Conservation (phyloP, 768 basidiomycete species). For the Podaxis carcinomalis region DNA sequence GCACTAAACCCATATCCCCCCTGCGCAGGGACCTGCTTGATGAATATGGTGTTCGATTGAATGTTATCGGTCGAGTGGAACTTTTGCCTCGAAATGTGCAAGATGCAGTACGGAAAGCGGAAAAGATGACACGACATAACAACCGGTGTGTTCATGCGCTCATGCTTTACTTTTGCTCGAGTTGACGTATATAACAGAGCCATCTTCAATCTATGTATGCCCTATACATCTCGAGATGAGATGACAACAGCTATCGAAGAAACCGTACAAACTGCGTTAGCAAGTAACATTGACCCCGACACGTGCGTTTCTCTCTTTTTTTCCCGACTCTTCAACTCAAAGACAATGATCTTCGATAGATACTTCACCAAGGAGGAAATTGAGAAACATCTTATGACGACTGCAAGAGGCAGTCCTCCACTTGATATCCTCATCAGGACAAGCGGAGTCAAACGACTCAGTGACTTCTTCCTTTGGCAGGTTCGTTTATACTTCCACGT, state of each 20-base stretch:
- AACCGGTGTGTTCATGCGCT: conserved; percentile 42
- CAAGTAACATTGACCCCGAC: conserved; percentile 16
- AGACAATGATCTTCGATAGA: conserved; percentile 15
- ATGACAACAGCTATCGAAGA: conserved; percentile 75
- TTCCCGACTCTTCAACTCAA: neutral
- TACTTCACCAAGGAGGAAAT: conserved; percentile 64
- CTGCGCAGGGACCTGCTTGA: conserved; percentile 68
- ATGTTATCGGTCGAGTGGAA: conserved; percentile 70
- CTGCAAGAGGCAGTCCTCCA: conserved; percentile 63
- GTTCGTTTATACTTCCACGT: conserved; percentile 34
- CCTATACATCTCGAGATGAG: conserved; percentile 90
- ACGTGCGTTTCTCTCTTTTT: conserved; percentile 15
- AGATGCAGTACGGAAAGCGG: conserved; percentile 63
- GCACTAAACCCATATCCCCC: neutral
- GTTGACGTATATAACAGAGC: conserved; percentile 42
- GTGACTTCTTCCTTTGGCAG: conserved; percentile 96
- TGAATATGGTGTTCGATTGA: conserved; percentile 77
- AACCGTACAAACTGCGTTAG: conserved; percentile 39
- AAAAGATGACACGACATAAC: conserved; percentile 72
- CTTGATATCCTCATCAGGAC: conserved; percentile 90
- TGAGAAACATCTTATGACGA: conserved; percentile 62
- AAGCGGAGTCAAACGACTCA: conserved; percentile 83
- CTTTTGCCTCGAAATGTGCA: conserved; percentile 81
- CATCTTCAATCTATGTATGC: conserved; percentile 88
- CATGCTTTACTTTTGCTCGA: neutral